Conservation (phyloP, 208 protist species). For the Leishmania mexicana region DNA sequence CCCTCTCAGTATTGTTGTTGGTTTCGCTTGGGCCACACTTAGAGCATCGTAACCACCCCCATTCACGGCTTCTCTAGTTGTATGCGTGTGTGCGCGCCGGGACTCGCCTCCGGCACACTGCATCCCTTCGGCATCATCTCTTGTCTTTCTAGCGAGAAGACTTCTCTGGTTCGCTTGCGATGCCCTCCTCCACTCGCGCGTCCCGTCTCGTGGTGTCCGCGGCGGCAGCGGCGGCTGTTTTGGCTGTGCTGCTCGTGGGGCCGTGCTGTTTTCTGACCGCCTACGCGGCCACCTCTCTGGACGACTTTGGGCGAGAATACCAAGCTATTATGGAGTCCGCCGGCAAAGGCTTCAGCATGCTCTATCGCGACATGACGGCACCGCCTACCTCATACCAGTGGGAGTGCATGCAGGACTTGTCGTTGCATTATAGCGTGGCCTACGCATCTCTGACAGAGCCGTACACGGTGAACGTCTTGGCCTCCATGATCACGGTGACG, state of each 20-base stretch:
- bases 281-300: constrained; percentile 7
- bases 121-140: neutral
- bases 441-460: constrained; percentile 24
- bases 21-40: neutral
- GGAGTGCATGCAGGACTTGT: constrained; percentile 12
- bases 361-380: constrained; percentile 23
- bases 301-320: constrained; percentile 19
- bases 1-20: neutral
- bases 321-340: constrained; percentile 26
- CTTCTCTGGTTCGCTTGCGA: neutral
- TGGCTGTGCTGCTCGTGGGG: neutral
- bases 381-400: constrained; percentile 23
- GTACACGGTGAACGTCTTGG: constrained; percentile 16
- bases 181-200: neutral
- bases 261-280: neutral
- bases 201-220: neutral
- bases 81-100: neutral
- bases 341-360: constrained; percentile 20
- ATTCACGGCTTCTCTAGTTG: neutral
- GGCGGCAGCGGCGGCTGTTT: neutral
- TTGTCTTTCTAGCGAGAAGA: neutral
- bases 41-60: neutral
- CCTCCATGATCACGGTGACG: constrained; percentile 5
- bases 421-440: constrained; percentile 13
- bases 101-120: neutral